Conservation (phyloP, 2,329 filamentous ascomycete species). For the Neopestalotiopsis sp. region DNA sequence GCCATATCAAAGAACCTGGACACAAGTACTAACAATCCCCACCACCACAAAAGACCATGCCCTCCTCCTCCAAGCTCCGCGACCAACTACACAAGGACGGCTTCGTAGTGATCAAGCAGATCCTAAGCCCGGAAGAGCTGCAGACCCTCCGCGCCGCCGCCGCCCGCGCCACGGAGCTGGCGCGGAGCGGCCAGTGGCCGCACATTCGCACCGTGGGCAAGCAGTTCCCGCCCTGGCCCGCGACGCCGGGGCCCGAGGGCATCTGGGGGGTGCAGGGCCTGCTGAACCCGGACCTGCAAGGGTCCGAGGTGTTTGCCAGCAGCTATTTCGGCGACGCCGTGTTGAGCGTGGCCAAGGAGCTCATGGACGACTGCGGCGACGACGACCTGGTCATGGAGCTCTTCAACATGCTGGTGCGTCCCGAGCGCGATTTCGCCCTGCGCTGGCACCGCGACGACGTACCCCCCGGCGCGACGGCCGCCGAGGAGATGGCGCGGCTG, state of each 20-base stretch:
- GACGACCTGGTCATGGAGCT: constrained; percentile 83
- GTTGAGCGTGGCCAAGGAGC: constrained; percentile 65
- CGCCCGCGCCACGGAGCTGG: constrained; percentile 60
- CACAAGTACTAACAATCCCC: not conserved
- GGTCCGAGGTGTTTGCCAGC: constrained; percentile 64
- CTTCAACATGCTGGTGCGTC: constrained; percentile 83
- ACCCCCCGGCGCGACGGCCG: constrained; percentile 64
- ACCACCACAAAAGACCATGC: not conserved
- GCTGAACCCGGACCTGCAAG: constrained; percentile 73
- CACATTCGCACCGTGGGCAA: constrained; percentile 84
- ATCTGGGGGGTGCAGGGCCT: constrained; percentile 94
- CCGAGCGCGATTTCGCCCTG: constrained; percentile 73
- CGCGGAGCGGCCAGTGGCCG: constrained; percentile 77
- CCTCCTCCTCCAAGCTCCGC: constrained; percentile 40
- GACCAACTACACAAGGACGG: constrained; percentile 71
- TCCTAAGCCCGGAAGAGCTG: constrained; percentile 64
- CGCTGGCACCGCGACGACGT: constrained; percentile 90
- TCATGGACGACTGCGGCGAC: constrained; percentile 60
- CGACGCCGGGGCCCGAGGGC: constrained; percentile 58
- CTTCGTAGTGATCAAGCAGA: constrained; percentile 74
- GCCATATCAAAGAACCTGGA: not conserved
- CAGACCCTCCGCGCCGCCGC: constrained; percentile 65
- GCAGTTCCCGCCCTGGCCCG: constrained; percentile 87
- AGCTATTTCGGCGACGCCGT: constrained; percentile 76
- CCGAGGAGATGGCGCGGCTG: constrained; percentile 71